phyloP scores from a whole-genome alignment of 2,329 filamentous ascomycete genomes.

The Alternaria atra region DNA sequence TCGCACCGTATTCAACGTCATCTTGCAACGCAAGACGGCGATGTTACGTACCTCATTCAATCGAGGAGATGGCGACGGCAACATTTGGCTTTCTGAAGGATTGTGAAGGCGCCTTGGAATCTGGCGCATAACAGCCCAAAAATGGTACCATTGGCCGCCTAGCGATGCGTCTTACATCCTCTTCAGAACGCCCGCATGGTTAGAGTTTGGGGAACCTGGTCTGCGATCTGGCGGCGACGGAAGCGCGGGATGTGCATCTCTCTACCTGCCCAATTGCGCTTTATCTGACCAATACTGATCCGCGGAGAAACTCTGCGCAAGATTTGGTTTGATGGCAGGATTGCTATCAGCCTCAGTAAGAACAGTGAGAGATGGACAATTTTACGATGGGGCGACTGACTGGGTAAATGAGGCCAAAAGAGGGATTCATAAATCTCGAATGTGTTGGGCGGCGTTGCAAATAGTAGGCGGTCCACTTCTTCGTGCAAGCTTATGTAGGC shows the following conservation, averaged over 20 bases:
- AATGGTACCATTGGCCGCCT: constrained; percentile 19
- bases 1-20: constrained; percentile 10
- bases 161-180: constrained; percentile 8
- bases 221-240: constrained; percentile 15
- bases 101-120: neutral
- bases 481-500: constrained; percentile 15
- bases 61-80: constrained; percentile 10
- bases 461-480: constrained; percentile 11
- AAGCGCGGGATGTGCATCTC: constrained; percentile 23
- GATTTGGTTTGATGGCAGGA: neutral
- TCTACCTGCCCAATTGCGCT: constrained; percentile 9
- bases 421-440: neutral
- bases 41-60: constrained; percentile 15
- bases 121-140: constrained; percentile 2
- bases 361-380: neutral
- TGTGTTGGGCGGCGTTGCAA: constrained; percentile 18
- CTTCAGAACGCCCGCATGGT: constrained; percentile 12
- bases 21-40: constrained; percentile 1
- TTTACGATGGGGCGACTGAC: neutral
- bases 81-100: neutral
- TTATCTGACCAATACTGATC: constrained; percentile 3
- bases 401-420: constrained; percentile 1
- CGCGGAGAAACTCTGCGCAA: constrained; percentile 17
- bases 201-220: constrained; percentile 19
- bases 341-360: constrained; percentile 6